Evolutionary conservation across 202 grass and related monocot species (phyloP).

Genomic region (Bolboschoenoplectus hybrid): DNA sequence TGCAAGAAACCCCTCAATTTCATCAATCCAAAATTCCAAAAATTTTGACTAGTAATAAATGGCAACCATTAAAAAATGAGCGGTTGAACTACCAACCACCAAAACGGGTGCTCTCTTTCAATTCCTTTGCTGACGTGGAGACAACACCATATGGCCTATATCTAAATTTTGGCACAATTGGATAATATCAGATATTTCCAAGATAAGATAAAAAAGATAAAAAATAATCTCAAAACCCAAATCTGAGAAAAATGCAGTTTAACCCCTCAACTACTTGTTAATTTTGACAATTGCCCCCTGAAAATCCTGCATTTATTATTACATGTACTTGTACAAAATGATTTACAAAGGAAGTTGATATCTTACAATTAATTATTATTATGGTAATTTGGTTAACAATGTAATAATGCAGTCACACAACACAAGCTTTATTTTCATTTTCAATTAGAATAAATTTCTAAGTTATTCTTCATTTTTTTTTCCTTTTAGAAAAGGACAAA

Average conservation of each 20-base stretch:
- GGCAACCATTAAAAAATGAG: conserved; percentile 36
- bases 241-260: not conserved
- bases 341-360: not conserved
- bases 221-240: not conserved
- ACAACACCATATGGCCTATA: not conserved
- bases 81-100: conserved; percentile 5
- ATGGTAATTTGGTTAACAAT: not conserved
- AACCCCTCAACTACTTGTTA: not conserved
- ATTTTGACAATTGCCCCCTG: too few relatives aligned
- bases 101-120: not conserved
- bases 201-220: conserved; percentile 32
- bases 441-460: not conserved
- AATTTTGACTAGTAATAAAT: conserved; percentile 1
- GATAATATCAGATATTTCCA: conserved; percentile 21
- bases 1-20: not conserved
- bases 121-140: conserved; percentile 35
- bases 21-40: not conserved
- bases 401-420: not conserved
- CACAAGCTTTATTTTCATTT: not conserved
- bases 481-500: not conserved
- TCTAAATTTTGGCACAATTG: conserved; percentile 21
- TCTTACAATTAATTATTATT: not conserved
- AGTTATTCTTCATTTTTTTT: not conserved
- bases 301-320: not conserved
- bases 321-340: not conserved